A percentile compares a stretch with the other conserved stretches of the same genome.
Conservation (phyloP, 2,329 filamentous ascomycete genomes). For the Fusarium sambucinum region DNA sequence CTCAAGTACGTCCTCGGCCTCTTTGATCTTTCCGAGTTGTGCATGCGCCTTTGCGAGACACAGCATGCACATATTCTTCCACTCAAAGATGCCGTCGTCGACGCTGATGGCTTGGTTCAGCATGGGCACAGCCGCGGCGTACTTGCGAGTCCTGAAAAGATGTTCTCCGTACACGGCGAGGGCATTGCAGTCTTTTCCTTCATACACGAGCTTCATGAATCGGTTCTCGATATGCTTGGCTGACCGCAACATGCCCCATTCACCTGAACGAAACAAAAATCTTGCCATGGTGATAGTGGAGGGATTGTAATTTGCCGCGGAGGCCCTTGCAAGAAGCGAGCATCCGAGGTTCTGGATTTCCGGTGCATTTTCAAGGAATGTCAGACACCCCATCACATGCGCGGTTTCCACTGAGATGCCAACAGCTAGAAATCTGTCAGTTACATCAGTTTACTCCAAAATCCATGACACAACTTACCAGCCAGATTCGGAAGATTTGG, state of each 20-base stretch:
- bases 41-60: constrained; percentile 46
- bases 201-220: constrained; percentile 50
- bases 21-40: constrained; percentile 36
- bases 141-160: constrained; percentile 44
- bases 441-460: not conserved
- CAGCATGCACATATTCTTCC: constrained; percentile 45
- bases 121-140: constrained; percentile 37
- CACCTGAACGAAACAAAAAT: constrained; percentile 37
- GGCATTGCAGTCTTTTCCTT: constrained; percentile 52
- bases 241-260: constrained; percentile 36
- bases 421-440: constrained; percentile 37
- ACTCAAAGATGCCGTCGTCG: constrained; percentile 42
- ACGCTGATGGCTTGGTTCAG: constrained; percentile 46
- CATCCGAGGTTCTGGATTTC: not conserved
- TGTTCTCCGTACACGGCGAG: constrained; percentile 52
- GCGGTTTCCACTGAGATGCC: constrained; percentile 35
- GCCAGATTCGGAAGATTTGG: constrained; percentile 39
- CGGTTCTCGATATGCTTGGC: constrained; percentile 43
- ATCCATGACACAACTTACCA: constrained; percentile 39
- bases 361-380: constrained; percentile 31
- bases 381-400: constrained; percentile 50
- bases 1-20: constrained; percentile 46
- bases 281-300: constrained; percentile 50
- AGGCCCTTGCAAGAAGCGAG: constrained; percentile 50
- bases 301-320: constrained; percentile 47